Evolutionary conservation across 2,329 filamentous ascomycete genomes (phyloP).

Genomic region (Aspergillus sp.): DNA sequence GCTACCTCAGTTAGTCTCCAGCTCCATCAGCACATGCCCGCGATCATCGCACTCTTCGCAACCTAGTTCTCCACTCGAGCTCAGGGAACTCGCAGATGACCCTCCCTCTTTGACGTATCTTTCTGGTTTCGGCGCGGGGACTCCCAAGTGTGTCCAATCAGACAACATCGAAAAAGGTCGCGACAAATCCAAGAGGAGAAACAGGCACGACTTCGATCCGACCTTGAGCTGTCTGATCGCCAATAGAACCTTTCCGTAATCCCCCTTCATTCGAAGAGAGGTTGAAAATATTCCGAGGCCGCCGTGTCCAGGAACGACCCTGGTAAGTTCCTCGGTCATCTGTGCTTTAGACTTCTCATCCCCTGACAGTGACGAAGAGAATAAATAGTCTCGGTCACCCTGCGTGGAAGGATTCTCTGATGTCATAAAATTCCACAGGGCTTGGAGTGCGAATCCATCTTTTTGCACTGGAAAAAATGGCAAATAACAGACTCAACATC

Average conservation of each 20-base stretch:
- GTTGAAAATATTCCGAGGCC: slow-evolving; percentile 4
- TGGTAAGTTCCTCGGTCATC: slow-evolving; percentile 9
- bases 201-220: background rate
- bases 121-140: slow-evolving; percentile 5
- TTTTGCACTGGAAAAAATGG: slow-evolving; percentile 24
- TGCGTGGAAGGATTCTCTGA: slow-evolving; percentile 1
- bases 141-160: slow-evolving; percentile 4
- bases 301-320: background rate
- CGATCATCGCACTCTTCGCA: background rate
- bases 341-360: background rate
- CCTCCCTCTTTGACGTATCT: slow-evolving; percentile 1
- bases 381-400: slow-evolving; percentile 12
- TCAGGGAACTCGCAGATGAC: slow-evolving; percentile 2
- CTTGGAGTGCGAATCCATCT: background rate
- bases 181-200: background rate
- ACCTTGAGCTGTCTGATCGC: background rate
- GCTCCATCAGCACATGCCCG: background rate
- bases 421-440: slow-evolving; percentile 8
- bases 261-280: background rate
- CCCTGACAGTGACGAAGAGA: slow-evolving; percentile 6
- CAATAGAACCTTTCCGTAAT: background rate
- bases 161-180: background rate
- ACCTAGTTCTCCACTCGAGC: background rate
- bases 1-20: background rate
- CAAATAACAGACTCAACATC: slow-evolving; percentile 26